Evolutionary conservation across 2,329 filamentous ascomycete genomes (phyloP).

Genomic region (Colletotrichum coccodes): DNA sequence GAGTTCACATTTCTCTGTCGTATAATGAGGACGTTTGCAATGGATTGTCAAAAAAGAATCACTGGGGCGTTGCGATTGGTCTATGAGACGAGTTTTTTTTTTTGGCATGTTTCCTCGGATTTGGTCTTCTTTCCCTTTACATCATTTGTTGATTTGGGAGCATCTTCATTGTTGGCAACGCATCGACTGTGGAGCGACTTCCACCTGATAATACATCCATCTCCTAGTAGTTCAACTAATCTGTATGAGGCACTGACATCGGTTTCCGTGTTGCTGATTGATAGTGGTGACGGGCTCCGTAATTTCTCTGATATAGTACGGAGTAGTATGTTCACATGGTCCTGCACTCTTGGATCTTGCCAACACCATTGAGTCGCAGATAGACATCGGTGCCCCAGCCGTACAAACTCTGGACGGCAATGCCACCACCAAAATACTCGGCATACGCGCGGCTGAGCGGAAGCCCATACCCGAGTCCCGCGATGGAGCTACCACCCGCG

Average conservation of each 20-base stretch:
- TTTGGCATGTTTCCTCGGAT: slow-evolving; percentile 9
- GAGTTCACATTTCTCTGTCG: slow-evolving; percentile 10
- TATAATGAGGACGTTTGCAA: slow-evolving; percentile 18
- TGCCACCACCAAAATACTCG: slow-evolving; percentile 97
- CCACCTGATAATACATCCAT: slow-evolving; percentile 29
- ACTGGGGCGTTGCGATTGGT: slow-evolving; percentile 26
- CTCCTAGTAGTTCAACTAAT: slow-evolving; percentile 25
- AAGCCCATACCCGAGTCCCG: slow-evolving; percentile 91
- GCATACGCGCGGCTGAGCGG: slow-evolving; percentile 93
- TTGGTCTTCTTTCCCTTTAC: slow-evolving; percentile 3
- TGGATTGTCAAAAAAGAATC: slow-evolving; percentile 5
- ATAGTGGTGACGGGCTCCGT: too few relatives aligned
- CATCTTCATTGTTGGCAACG: slow-evolving; percentile 2
- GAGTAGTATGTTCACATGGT: background rate
- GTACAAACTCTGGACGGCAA: slow-evolving; percentile 93
- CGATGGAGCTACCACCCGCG: slow-evolving; percentile 83
- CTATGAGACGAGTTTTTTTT: slow-evolving; percentile 5
- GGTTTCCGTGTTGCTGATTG: background rate
- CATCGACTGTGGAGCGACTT: slow-evolving; percentile 9
- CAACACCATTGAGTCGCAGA: slow-evolving; percentile 71
- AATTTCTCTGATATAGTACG: background rate
- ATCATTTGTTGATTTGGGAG: background rate
- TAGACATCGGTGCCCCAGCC: slow-evolving; percentile 88
- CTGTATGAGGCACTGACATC: background rate
- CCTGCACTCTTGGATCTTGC: slow-evolving; percentile 55